phyloP scores from a whole-genome alignment of 148 eudicot genomes.

The Suaeda aralocaspica region DNA sequence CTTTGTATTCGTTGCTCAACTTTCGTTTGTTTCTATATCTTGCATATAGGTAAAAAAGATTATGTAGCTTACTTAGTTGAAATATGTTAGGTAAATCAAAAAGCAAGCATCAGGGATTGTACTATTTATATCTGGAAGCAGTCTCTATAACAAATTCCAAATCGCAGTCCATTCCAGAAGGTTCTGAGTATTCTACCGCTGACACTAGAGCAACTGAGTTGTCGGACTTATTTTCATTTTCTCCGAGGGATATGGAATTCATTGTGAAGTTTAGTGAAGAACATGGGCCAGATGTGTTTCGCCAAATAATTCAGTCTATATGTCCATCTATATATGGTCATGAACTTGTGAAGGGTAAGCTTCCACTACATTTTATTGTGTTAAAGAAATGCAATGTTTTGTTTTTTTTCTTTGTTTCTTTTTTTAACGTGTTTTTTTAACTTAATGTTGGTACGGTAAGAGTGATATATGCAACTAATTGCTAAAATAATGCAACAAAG shows the following conservation, averaged over 20 bases:
- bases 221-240: constrained; percentile 76
- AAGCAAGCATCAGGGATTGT: constrained; percentile 83
- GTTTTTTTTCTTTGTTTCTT: too few species aligned
- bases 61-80: constrained; percentile 12
- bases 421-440: neutral
- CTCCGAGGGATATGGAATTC: constrained; percentile 87
- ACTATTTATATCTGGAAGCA: constrained; percentile 90
- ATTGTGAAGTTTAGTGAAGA: constrained; percentile 71
- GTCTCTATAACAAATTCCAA: constrained; percentile 83
- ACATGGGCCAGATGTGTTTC: constrained; percentile 75
- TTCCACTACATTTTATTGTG: neutral
- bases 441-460: neutral
- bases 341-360: constrained; percentile 89
- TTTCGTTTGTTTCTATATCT: neutral
- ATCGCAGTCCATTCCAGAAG: constrained; percentile 55
- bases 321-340: constrained; percentile 99
- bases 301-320: constrained; percentile 83
- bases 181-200: constrained; percentile 36
- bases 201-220: constrained; percentile 61
- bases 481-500: neutral
- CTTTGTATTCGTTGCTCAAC: neutral
- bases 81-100: constrained; percentile 84
- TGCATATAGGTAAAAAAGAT: neutral
- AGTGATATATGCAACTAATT: neutral
- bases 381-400: neutral